These are phyloP conservation scores for Zymoseptoria tritici DNA, from an alignment of 2,329 filamentous ascomycete species.

Conservation along the genomic window DNA sequence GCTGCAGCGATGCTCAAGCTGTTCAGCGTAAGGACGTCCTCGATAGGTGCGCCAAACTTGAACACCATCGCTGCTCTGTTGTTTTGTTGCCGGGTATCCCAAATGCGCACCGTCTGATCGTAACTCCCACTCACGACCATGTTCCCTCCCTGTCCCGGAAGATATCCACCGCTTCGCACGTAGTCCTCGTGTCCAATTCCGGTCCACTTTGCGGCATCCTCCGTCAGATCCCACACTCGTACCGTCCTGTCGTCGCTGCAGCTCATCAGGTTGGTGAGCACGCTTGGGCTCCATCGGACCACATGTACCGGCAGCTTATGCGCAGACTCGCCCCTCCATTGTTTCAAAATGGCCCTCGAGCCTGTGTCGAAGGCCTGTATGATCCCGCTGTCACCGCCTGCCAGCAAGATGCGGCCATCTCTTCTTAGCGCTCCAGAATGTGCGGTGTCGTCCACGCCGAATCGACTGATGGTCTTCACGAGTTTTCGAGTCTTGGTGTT, in stretches of 20 bases:
- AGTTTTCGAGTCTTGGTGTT: conserved; percentile 86
- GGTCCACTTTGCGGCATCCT: conserved; percentile 64
- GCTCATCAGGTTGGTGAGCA: conserved; percentile 79
- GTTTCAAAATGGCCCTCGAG: conserved; percentile 86
- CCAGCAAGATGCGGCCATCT: conserved; percentile 82
- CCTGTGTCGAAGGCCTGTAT: conserved; percentile 93
- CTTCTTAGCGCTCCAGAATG: conserved; percentile 81
- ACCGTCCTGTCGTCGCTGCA: conserved; percentile 90
- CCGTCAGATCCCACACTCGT: conserved; percentile 86
- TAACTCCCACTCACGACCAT: conserved; percentile 87
- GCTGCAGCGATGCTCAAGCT: conserved; percentile 81
- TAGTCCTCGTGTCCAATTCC: conserved; percentile 90
- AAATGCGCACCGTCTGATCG: conserved; percentile 85
- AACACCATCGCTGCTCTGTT: conserved; percentile 76
- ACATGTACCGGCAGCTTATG: conserved; percentile 91
- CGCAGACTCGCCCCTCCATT: conserved; percentile 56
- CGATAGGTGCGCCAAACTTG: conserved; percentile 83
- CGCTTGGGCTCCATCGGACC: conserved; percentile 76
- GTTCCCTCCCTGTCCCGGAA: conserved; percentile 61
- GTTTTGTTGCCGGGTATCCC: conserved; percentile 74
- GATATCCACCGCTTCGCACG: conserved; percentile 77
- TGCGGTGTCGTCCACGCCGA: conserved; percentile 70
- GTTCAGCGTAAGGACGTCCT: conserved; percentile 77
- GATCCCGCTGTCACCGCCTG: conserved; percentile 82
- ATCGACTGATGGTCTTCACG: conserved; percentile 87